phyloP scores from a whole-genome alignment of 306 rosid species.

The Corylus avellana region DNA sequence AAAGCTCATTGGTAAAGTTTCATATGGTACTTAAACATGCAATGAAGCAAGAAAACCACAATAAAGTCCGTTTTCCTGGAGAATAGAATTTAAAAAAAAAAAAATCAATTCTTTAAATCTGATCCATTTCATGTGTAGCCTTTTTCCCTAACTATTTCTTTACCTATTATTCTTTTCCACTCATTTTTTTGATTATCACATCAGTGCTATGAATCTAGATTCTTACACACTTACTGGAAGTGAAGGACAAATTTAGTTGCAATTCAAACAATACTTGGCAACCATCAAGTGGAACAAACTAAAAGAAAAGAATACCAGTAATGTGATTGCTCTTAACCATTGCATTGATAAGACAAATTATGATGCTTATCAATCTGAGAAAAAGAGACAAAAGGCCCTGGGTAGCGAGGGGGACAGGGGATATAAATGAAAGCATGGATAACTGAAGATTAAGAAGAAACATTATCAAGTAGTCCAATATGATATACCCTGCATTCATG shows the following conservation, averaged over 20 bases:
- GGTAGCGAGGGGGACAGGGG: no score
- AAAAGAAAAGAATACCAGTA: background rate
- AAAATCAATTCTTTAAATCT: background rate
- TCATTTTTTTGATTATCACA: background rate
- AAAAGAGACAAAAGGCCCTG: no score
- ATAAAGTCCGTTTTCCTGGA: background rate
- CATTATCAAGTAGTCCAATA: background rate
- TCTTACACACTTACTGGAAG: background rate
- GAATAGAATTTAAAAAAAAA: background rate
- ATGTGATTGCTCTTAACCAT: background rate
- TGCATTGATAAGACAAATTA: background rate
- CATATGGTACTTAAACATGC: background rate
- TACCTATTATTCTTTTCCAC: background rate
- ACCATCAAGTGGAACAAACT: background rate
- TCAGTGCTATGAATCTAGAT: background rate
- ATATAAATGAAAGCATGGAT: background rate
- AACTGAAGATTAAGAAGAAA: background rate
- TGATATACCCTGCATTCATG: conserved; percentile 4
- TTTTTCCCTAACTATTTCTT: background rate
- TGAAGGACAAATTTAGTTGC: background rate
- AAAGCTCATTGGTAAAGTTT: background rate
- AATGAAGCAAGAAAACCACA: background rate
- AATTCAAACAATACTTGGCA: background rate
- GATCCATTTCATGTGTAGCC: background rate
- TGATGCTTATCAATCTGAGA: background rate